These are phyloP conservation scores for Chimonanthus praecox DNA, from an alignment of 164 flowering plant genomes.

Conservation along the genomic window DNA sequence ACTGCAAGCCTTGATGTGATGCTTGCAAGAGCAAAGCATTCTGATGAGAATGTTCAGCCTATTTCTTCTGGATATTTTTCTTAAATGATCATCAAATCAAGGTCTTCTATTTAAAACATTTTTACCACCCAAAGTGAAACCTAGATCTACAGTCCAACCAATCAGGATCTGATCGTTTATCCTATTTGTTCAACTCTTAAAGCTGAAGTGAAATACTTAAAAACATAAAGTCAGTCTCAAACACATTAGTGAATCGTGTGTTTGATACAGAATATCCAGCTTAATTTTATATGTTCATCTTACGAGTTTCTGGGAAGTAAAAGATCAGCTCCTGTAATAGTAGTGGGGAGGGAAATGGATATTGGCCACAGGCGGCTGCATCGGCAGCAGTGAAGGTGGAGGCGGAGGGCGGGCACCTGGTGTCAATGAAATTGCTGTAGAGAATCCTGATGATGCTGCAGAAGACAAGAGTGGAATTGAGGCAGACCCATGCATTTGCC, in stretches of 20 bases:
- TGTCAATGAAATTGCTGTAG: conserved; percentile 29
- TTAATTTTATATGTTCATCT: background rate
- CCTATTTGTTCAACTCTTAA: background rate
- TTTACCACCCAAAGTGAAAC: no score
- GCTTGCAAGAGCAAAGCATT: no score
- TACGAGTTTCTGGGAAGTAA: background rate
- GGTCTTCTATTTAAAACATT: no score
- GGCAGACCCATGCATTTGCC: conserved; percentile 27
- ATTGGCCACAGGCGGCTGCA: background rate
- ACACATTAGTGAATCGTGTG: background rate
- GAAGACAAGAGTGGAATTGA: conserved; percentile 30
- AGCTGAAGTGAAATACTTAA: background rate
- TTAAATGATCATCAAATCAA: no score
- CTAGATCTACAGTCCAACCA: background rate
- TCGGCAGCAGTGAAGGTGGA: conserved; percentile 11
- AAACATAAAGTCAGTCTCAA: background rate
- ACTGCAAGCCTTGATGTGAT: no score
- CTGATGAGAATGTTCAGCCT: no score
- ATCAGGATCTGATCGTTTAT: background rate
- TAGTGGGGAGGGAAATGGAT: conserved; percentile 22
- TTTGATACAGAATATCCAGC: background rate
- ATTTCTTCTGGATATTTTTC: no score
- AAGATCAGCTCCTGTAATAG: conserved; percentile 21
- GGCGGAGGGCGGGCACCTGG: conserved; percentile 34
- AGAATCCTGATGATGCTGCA: conserved; percentile 98